Evolutionary conservation across 495 filamentous ascomycete species (phyloP).

Genomic region (Penicillium daleae): DNA sequence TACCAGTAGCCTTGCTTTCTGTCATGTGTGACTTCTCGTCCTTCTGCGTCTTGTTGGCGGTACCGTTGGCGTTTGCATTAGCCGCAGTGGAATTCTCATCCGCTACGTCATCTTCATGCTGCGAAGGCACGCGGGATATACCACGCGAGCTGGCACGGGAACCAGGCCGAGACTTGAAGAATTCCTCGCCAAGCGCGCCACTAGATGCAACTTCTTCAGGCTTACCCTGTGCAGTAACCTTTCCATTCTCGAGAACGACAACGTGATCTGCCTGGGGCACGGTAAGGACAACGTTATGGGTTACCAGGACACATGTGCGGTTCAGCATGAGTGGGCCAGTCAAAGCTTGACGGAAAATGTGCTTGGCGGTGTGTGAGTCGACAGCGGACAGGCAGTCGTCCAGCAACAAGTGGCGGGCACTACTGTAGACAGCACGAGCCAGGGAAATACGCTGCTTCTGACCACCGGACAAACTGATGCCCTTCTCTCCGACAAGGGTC

Average conservation of each 20-base stretch:
- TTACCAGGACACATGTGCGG: constrained; percentile 95
- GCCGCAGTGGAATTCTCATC: constrained; percentile 10
- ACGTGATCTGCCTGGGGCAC: constrained; percentile 78
- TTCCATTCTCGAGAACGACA: constrained; percentile 86
- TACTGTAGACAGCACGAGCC: constrained; percentile 90
- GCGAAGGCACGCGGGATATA: constrained; percentile 74
- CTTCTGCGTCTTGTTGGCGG: constrained; percentile 39
- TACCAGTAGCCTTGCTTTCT: constrained; percentile 79
- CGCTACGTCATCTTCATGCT: constrained; percentile 36
- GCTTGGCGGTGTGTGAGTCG: constrained; percentile 98
- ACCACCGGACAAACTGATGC: constrained; percentile 93
- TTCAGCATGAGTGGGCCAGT: constrained; percentile 85
- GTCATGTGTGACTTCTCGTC: constrained; percentile 56
- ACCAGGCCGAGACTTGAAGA: constrained; percentile 69
- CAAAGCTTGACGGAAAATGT: constrained; percentile 94
- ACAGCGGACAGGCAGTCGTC: constrained; percentile 98
- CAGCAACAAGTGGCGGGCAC: constrained; percentile 84
- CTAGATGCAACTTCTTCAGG: constrained; percentile 77
- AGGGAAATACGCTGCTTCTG: constrained; percentile 98
- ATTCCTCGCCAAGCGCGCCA: constrained; percentile 83
- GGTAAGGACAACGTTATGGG: constrained; percentile 88
- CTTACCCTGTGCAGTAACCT: constrained; percentile 73
- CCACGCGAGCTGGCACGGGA: constrained; percentile 68
- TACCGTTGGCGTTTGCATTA: constrained; percentile 36
- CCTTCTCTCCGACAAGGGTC: constrained; percentile 95